phyloP scores from a whole-genome alignment of 805 yeast genomes.

The Priceomyces haplophilus region DNA sequence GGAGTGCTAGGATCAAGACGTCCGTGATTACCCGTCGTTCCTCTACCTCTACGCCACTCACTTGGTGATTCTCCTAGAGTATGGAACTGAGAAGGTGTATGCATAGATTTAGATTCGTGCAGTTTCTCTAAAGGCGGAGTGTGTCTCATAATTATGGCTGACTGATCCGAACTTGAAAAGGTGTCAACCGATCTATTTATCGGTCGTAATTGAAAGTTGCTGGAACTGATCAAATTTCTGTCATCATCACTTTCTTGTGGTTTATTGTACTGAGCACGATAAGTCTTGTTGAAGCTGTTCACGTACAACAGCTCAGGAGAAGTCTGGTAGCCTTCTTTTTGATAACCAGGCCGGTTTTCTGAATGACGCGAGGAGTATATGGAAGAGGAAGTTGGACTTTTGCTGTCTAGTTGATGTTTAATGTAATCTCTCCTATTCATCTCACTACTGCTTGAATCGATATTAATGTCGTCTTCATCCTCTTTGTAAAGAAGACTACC shows the following conservation, averaged over 20 bases:
- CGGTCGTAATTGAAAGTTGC: constrained; percentile 28
- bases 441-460: background rate
- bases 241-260: constrained; percentile 2
- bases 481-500: constrained; percentile 12
- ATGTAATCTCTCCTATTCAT: background rate
- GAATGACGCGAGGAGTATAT: constrained; percentile 3
- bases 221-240: constrained; percentile 14
- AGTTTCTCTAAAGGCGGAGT: constrained; percentile 1
- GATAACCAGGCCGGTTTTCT: background rate
- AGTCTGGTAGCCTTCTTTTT: background rate
- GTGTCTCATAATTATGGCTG: constrained; percentile 1
- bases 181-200: constrained; percentile 31
- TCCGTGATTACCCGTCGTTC: too few species aligned
- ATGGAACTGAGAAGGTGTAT: background rate
- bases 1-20: too few species aligned
- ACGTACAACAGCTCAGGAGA: constrained; percentile 8
- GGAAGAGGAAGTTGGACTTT: constrained; percentile 4
- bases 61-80: background rate
- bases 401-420: background rate
- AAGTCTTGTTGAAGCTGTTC: constrained; percentile 22
- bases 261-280: constrained; percentile 13
- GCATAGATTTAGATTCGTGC: too few species aligned
- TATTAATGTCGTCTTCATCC: background rate
- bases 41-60: too few species aligned
- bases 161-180: constrained; percentile 22